Base-by-base conservation (phyloP, 2,329 filamentous ascomycete genomes). In the Phyllachora maydis region DNA sequence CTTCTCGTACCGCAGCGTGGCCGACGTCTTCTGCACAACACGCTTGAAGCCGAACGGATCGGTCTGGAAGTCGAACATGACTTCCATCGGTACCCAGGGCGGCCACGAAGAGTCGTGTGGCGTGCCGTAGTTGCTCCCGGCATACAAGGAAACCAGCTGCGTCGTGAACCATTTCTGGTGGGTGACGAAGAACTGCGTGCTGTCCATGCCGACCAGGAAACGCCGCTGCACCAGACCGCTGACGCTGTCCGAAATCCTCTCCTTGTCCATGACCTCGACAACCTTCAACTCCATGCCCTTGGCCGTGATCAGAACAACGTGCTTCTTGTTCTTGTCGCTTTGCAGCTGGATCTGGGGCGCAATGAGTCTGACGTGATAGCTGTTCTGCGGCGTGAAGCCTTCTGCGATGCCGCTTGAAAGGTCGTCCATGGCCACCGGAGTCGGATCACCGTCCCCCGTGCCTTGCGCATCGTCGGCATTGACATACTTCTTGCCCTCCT, bases 221-320 rank as follows among this genome's bases (percentile, higher is more conserved):
- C 88, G 75, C 18, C 83, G 75, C 43, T 98, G 90, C 2, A 98
- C 85, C 21, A 99, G 62, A 25, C 88, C 90, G 39, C 81, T 92
- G 38, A 99, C 82, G 35, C 78, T 74, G 43, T 99, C 88, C 22
- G 71, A 83, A 27, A 95, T 67, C 30, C 88, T 67, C 38, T 82
- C 74, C 47, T 91, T 93, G 50, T 98, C 88, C 76, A 95, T 92
- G 37, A 98, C 85, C 34, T 93, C 85, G 11, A 98, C 67, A 8
- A 98, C 77, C 52, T 95, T 95, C 27, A 95, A 65, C 45, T 95
- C 83, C 82, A 98, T 98, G 25, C 83, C 81, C 47, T 95, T 95
- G 14, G 83, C 82, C 3, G 85, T 88, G 22, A 95, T 72, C n/a
- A 99, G 59, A 4, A 93, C 76, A n/a, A 90, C 88, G 28, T 91